Evolutionary conservation across 805 yeast genomes (phyloP), one percentile per base, ranked within the genome.

Genomic region (Saturnispora gosingensis): DNA sequence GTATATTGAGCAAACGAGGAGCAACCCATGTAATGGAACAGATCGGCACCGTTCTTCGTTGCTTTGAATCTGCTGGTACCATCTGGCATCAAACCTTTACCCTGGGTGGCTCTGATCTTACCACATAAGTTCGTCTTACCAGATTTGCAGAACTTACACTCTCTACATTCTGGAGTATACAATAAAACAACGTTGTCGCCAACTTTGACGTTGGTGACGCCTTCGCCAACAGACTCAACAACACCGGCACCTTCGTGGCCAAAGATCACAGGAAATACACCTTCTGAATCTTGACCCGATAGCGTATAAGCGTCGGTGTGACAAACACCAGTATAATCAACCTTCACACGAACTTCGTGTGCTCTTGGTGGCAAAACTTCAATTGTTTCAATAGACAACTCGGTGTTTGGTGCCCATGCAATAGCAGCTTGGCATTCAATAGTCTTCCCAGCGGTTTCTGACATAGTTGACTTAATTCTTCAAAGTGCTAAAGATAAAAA

Each of bases 171-270:
- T 49, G 99, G 96, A 36, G 98, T 93, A 80, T 93, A 95, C 44
- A 93, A 74, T 20, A 95, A 90, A 62, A 95, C 79, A 56, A 93
- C 99, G 59, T 83, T 84, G 71, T 93, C 99, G 59, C 99, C 99
- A 38, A 76, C 83, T 72, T 88, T 86, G 61, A 91, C 97, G 63
- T 71, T 79, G 55, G 89, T 82, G 54, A 93, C 99, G 58, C 87
- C 97, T 66, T 86, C 96, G 63, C 99, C 99, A 43, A 93, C 78
- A 49, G 88, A 79, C 74, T 91, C 99, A 44, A 93, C 98, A 56
- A 88, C 75, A 65, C 99, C 99, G 39, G 97, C 96, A 71, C 97
- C 97, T 71, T 93, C 99, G 71, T 93, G 99, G 56, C 99, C 99
- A 62, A 95, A 76, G 55, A 93, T 73, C 18, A 82, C 84, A 16